Conservation (phyloP, 2,329 filamentous ascomycete genomes). For the Colletotrichum sp. region DNA sequence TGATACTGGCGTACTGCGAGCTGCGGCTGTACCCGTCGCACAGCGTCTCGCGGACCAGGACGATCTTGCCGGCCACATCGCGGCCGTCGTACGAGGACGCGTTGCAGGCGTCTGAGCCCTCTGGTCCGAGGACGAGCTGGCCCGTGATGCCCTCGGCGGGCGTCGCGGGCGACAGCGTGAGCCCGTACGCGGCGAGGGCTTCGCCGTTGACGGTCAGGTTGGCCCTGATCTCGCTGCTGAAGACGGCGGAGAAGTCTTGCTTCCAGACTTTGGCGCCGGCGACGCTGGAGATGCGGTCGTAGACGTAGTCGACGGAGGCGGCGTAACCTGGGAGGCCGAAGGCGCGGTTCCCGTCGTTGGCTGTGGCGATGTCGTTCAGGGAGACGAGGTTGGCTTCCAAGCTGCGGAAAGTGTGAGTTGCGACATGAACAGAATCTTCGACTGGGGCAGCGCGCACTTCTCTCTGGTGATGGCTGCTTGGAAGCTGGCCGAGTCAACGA, state of each 20-base stretch:
- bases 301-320: constrained; percentile 38
- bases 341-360: constrained; percentile 34
- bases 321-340: constrained; percentile 35
- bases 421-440: background rate
- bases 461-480: background rate
- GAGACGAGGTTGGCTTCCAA: constrained; percentile 26
- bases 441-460: background rate
- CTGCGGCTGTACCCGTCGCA: constrained; percentile 25
- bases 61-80: constrained; percentile 33
- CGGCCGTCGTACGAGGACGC: constrained; percentile 29
- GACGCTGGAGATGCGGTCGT: constrained; percentile 29
- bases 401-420: constrained; percentile 26
- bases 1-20: constrained; percentile 31
- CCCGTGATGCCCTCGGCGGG: constrained; percentile 31
- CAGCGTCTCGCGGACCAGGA: constrained; percentile 33
- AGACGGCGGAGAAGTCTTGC: constrained; percentile 33
- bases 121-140: constrained; percentile 30
- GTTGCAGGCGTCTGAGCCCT: constrained; percentile 29
- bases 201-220: constrained; percentile 27
- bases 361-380: constrained; percentile 34
- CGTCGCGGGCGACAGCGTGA: constrained; percentile 36
- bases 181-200: constrained; percentile 27
- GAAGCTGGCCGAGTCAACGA: constrained; percentile 1
- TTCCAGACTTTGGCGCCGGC: constrained; percentile 32
- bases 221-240: constrained; percentile 22